A percentile compares a stretch with the other conserved stretches of the same genome.
These are phyloP conservation scores for Talaromyces sp. DNA, from an alignment of 2,329 filamentous ascomycete genomes.

Conservation along the genomic window DNA sequence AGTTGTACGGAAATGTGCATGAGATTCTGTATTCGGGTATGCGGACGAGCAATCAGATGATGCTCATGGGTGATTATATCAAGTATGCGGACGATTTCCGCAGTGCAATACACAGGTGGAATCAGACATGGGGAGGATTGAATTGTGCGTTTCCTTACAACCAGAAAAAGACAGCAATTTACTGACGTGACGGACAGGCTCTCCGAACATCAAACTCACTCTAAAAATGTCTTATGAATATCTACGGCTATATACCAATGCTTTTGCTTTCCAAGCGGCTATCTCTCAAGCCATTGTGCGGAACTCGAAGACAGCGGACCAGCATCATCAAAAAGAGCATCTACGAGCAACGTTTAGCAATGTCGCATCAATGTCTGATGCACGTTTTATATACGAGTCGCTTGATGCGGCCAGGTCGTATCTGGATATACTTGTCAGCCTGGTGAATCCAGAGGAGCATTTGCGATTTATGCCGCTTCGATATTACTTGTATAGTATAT, in stretches of 20 bases:
- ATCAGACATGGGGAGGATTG: constrained; percentile 64
- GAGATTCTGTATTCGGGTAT: constrained; percentile 71
- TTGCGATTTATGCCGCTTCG: constrained; percentile 63
- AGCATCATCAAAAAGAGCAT: constrained; percentile 37
- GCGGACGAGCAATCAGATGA: constrained; percentile 65
- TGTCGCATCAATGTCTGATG: constrained; percentile 59
- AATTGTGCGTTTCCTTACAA: constrained; percentile 48
- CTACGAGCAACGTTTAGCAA: constrained; percentile 49
- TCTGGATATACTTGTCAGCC: constrained; percentile 57
- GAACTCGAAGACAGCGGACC: constrained; percentile 37
- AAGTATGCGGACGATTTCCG: constrained; percentile 73
- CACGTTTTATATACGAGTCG: constrained; percentile 64
- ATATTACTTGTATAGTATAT: constrained; percentile 60
- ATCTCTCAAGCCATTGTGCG: constrained; percentile 50
- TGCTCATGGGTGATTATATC: constrained; percentile 68
- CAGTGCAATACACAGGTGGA: constrained; percentile 66
- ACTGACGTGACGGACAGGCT: constrained; percentile 44
- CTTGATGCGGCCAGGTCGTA: constrained; percentile 62
- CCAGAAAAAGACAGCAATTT: neutral
- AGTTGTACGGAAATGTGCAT: constrained; percentile 70
- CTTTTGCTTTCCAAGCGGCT: constrained; percentile 71
- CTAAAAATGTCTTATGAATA: constrained; percentile 70
- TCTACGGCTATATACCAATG: constrained; percentile 68
- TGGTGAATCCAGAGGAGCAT: constrained; percentile 56
- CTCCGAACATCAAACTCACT: constrained; percentile 63